phyloP scores from a whole-genome alignment of 2,329 filamentous ascomycete species.

The Aspergillus pseudoterreus region DNA sequence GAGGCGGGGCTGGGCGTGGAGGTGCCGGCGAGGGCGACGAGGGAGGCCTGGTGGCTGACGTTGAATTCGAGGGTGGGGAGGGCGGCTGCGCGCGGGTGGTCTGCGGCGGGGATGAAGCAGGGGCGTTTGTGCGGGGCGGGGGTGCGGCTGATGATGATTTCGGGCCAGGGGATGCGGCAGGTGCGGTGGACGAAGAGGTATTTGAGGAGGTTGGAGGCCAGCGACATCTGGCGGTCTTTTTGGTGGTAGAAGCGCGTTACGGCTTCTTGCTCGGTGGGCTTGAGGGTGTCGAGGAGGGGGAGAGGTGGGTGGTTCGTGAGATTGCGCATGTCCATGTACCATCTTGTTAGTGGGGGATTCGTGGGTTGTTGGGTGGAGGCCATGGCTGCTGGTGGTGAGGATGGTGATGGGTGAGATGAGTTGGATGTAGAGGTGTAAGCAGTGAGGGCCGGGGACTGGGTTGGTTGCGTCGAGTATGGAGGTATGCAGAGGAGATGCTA shows the following conservation, averaged over 20 bases:
- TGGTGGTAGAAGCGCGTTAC: constrained; percentile 50
- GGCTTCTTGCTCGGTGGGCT: constrained; percentile 48
- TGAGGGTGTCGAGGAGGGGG: constrained; percentile 39
- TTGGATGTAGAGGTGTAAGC: too few relatives aligned
- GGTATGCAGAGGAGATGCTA: too few relatives aligned
- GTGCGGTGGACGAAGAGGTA: constrained; percentile 56
- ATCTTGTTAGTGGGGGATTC: constrained; percentile 28
- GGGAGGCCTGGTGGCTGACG: constrained; percentile 60
- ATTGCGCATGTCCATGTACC: constrained; percentile 43
- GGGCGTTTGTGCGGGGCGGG: constrained; percentile 48
- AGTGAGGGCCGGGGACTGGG: background rate
- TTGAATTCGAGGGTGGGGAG: constrained; percentile 56
- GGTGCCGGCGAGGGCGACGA: constrained; percentile 57
- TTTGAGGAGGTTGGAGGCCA: constrained; percentile 60
- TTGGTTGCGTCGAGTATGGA: too few relatives aligned
- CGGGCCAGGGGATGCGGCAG: constrained; percentile 54
- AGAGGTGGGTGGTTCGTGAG: constrained; percentile 31
- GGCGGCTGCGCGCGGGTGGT: background rate
- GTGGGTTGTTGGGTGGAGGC: background rate
- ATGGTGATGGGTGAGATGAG: background rate
- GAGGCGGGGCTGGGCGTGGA: constrained; percentile 16
- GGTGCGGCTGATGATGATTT: constrained; percentile 53
- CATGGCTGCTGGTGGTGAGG: background rate
- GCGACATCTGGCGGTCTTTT: constrained; percentile 57
- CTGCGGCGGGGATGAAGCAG: constrained; percentile 47